Percentiles rank a stretch among this genome's conserved stretches.
These are phyloP conservation scores for Macrocybe gigantea DNA, from an alignment of 768 basidiomycete species.

Conservation along the genomic window DNA sequence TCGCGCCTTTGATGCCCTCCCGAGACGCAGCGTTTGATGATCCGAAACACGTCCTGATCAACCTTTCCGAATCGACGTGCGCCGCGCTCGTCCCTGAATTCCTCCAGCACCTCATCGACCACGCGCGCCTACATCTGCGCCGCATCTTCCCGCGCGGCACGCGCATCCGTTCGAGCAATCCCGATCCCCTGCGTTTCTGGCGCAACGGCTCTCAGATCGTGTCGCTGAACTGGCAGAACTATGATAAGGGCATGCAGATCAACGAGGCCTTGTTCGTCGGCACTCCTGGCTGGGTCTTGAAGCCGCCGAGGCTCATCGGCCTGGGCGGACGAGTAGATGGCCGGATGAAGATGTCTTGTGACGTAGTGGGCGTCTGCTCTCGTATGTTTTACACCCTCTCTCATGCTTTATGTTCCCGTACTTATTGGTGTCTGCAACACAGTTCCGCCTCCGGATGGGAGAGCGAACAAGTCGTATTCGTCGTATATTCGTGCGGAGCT, in stretches of 20 bases:
- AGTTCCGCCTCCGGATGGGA: slow-evolving; percentile 24
- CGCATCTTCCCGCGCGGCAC: slow-evolving; percentile 56
- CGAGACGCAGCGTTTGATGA: slow-evolving; percentile 26
- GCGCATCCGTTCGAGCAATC: slow-evolving; percentile 50
- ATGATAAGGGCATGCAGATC: slow-evolving; percentile 50
- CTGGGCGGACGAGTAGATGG: slow-evolving; percentile 2
- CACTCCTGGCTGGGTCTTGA: slow-evolving; percentile 48
- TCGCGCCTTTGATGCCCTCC: not conserved
- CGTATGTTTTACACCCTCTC: slow-evolving; percentile 37
- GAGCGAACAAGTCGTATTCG: slow-evolving; percentile 29
- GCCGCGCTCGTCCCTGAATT: slow-evolving; percentile 32
- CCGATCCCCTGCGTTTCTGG: slow-evolving; percentile 49
- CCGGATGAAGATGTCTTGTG: slow-evolving; percentile 6
- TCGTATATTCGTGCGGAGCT: slow-evolving; percentile 42
- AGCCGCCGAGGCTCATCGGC: slow-evolving; percentile 29
- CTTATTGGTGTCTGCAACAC: not conserved
- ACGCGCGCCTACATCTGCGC: slow-evolving; percentile 39
- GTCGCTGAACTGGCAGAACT: slow-evolving; percentile 60
- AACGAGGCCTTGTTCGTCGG: slow-evolving; percentile 55
- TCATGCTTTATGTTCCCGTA: not conserved
- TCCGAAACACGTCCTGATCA: slow-evolving; percentile 49
- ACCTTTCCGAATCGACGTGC: slow-evolving; percentile 50
- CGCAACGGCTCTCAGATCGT: slow-evolving; percentile 51
- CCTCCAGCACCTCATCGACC: slow-evolving; percentile 30
- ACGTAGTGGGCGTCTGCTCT: slow-evolving; percentile 26